A percentile compares a stretch with the other conserved stretches of the same genome.
These are phyloP conservation scores for Carex littledalei DNA, from an alignment of 176 grass and related monocot genomes.

Conservation along the genomic window DNA sequence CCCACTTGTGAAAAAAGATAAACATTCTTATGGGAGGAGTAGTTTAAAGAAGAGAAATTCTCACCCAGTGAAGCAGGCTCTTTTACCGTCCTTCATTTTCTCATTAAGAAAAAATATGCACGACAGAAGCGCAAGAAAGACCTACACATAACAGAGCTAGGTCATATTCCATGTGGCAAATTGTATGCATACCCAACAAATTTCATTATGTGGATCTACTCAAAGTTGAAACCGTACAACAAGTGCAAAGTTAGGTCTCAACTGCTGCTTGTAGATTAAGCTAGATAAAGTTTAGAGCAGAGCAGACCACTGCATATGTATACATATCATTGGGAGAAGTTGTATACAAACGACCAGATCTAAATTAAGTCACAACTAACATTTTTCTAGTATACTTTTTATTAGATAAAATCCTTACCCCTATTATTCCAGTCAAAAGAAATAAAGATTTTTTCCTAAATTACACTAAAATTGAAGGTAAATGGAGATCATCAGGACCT, in stretches of 20 bases:
- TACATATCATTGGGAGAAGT: not conserved
- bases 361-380: not conserved
- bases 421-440: not conserved
- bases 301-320: not conserved
- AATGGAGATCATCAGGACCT: not conserved
- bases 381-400: not conserved
- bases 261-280: not conserved
- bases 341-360: not conserved
- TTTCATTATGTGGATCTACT: not conserved
- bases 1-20: not conserved
- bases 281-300: not conserved
- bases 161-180: not conserved
- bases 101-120: conserved; percentile 98
- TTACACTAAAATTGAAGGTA: not conserved
- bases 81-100: conserved; percentile 84
- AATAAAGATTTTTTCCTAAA: not conserved
- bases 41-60: not conserved
- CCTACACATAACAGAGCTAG: conserved; percentile 38
- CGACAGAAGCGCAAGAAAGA: conserved; percentile 73
- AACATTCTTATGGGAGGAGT: not conserved
- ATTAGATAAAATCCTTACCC: not conserved
- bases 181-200: not conserved
- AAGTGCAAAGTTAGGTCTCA: not conserved
- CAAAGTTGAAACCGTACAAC: not conserved
- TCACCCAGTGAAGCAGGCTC: conserved; percentile 81